Evolutionary conservation across 495 filamentous ascomycete species (phyloP), one percentile per base, ranked within the genome.

Genomic region (Aspergillus indologenus): DNA sequence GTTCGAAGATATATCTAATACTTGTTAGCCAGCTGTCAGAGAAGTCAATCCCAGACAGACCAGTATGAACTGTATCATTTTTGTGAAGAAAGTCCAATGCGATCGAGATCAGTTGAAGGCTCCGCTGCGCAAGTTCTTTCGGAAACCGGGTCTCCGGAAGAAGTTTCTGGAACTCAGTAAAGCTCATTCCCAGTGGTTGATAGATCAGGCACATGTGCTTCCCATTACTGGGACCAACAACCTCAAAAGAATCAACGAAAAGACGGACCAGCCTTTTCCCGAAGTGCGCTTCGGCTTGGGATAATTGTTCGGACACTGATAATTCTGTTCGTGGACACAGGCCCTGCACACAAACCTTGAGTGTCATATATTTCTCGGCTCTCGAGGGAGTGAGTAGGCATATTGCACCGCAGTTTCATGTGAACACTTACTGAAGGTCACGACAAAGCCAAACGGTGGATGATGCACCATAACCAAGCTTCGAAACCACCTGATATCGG

Each of bases 391-490:
- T 52, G 9, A 20, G 54, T 51, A 54, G 43, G 45, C 22, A 56
- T 61, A n/a, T n/a, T n/a, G n/a, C n/a, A n/a, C n/a, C n/a, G n/a
- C n/a, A n/a, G 19, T 17, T 17, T 45, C 15, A 43, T 22, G 47
- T 31, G 29, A 14, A n/a, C 58, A 66, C 72, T 59, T 66, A 71
- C 72, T 61, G 45, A 50, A 81, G 63, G 65, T 80, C 76, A 14
- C 72, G 71, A 49, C 72, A 75, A 31, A 83, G 69, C 78, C 77
- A 81, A 11, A 73, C 78, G 1, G 80, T 82, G 18, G 79, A 82
- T 31, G 62, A 68, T 7, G 75, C 65, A 40, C 80, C 79, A 59
- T 71, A 82, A 19, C 81, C 80, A 24, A 81, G 72, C 63, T 83
- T 83, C 8, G 72, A 73, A 21, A 83, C 64, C 50, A 81, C 69